Evolutionary conservation across 495 filamentous ascomycete species (phyloP), one percentile per base, ranked within the genome.

Genomic region (Trichoderma reesei): DNA sequence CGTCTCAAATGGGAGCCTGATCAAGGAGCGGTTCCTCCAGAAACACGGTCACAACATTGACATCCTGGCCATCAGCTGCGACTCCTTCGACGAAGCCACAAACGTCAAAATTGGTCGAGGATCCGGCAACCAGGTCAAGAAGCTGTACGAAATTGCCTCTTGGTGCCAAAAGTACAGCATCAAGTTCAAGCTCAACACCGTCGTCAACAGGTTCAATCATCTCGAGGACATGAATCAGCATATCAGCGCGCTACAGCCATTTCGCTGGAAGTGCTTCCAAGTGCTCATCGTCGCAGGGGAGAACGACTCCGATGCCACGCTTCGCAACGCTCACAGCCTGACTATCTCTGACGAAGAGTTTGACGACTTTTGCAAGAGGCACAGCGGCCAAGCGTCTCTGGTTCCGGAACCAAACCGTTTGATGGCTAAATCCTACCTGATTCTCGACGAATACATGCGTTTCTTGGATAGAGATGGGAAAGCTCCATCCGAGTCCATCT

Each of bases 101-200:
- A 85, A 85, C 67, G 75, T 76, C 33, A 69, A 64, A 14, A 85
- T 86, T 31, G 83, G 83, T 20, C 72, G 83, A 39, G 81, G 78
- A 3, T 73, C 67, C 2, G 80, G 77, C 11, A 66, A 74, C 36
- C 79, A 85, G 54, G 75, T 83, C 10, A 34, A 64, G 38, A 73
- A 75, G 33, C 68, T 86, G 18, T 74, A 71, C 44, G 41, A 68
- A 9, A 75, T 85, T 59, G 69, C 74, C 5, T 68, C 67, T 10
- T 77, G 78, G 71, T 86, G 83, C 66, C 67, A 67, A 3, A 60
- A 79, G 63, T 73, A 76, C 14, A 74, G 76, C 1, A 76, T 85
- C 68, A 79, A 77, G 69, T 83, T 86, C 72, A 85, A 86, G 73
- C 67, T 86, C 63, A 86, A 85, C 68, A 86, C 83, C 5, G 83